Conservation (phyloP, 768 basidiomycete species). For the Mycena metata region DNA sequence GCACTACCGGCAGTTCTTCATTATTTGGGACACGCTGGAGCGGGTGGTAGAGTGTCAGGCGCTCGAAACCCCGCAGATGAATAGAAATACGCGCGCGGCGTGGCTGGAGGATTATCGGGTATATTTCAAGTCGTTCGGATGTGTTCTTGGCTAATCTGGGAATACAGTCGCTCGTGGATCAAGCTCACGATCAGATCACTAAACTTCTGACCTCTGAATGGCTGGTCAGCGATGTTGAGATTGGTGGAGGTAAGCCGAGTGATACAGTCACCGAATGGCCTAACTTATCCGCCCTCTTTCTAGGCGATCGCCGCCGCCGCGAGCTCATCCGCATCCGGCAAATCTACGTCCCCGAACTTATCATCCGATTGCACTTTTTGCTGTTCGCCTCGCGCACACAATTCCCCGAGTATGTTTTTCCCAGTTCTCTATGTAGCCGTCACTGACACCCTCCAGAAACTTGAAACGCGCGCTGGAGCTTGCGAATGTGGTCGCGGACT, state of each 20-base stretch:
- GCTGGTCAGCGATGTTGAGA: conserved; percentile 71
- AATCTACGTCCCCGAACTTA: conserved; percentile 90
- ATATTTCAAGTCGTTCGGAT: conserved; percentile 25
- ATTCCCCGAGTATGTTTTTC: conserved; percentile 73
- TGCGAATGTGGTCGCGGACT: conserved; percentile 89
- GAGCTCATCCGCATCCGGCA: conserved; percentile 89
- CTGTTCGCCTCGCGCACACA: conserved; percentile 73
- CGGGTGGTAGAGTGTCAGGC: conserved; percentile 73
- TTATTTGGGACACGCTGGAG: conserved; percentile 76
- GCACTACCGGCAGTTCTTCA: conserved; percentile 86
- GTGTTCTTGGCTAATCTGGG: conserved; percentile 8
- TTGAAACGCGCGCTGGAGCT: conserved; percentile 81
- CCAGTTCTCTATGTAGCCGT: neutral
- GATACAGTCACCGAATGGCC: neutral
- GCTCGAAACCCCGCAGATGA: conserved; percentile 68
- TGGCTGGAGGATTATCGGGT: conserved; percentile 79
- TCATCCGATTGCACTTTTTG: conserved; percentile 85
- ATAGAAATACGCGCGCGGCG: conserved; percentile 65
- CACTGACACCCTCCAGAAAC: conserved; percentile 62
- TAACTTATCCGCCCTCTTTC: conserved; percentile 20
- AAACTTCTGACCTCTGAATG: conserved; percentile 85
- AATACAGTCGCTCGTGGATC: conserved; percentile 69
- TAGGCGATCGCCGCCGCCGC: conserved; percentile 66
- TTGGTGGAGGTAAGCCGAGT: conserved; percentile 51
- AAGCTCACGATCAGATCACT: conserved; percentile 72